Percentiles rank a stretch among this genome's conserved stretches.
These are phyloP conservation scores for Aureobasidium sp. DNA, from an alignment of 2,329 filamentous ascomycete species.

Conservation along the genomic window DNA sequence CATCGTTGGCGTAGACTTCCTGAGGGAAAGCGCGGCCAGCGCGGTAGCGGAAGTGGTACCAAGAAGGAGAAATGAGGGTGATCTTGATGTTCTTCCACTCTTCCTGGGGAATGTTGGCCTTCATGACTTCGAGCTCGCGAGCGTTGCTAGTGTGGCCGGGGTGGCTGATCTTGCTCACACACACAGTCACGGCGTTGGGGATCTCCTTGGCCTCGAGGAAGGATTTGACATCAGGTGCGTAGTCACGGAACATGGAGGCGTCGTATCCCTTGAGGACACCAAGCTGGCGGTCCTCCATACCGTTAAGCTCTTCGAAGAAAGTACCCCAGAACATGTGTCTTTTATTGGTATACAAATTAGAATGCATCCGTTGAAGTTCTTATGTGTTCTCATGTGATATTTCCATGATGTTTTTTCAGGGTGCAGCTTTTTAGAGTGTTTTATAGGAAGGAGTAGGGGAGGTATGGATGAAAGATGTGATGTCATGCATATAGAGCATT, in stretches of 20 bases:
- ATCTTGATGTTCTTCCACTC: constrained; percentile 59
- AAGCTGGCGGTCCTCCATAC: constrained; percentile 46
- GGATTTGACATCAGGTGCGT: constrained; percentile 52
- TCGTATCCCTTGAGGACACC: constrained; percentile 47
- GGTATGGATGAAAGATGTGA: not conserved
- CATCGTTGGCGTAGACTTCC: constrained; percentile 35
- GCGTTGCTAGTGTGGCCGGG: constrained; percentile 44
- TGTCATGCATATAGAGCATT: not conserved
- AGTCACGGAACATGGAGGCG: constrained; percentile 48
- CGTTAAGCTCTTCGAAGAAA: constrained; percentile 48
- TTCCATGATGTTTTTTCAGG: not conserved
- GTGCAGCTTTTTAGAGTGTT: not conserved
- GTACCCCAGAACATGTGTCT: constrained; percentile 48
- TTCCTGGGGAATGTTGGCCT: constrained; percentile 49
- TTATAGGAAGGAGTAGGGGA: not conserved
- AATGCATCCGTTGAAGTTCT: not conserved
- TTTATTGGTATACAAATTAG: not conserved
- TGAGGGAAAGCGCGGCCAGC: constrained; percentile 36
- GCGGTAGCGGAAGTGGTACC: constrained; percentile 59
- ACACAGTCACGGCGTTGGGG: constrained; percentile 47
- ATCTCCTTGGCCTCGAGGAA: constrained; percentile 50
- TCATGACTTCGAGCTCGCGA: constrained; percentile 51
- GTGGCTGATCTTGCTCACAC: constrained; percentile 49
- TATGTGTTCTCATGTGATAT: not conserved
- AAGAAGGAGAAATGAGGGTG: constrained; percentile 59